Evolutionary conservation across 208 protist species (phyloP).

Genomic region (Wallacemonas sp.): DNA sequence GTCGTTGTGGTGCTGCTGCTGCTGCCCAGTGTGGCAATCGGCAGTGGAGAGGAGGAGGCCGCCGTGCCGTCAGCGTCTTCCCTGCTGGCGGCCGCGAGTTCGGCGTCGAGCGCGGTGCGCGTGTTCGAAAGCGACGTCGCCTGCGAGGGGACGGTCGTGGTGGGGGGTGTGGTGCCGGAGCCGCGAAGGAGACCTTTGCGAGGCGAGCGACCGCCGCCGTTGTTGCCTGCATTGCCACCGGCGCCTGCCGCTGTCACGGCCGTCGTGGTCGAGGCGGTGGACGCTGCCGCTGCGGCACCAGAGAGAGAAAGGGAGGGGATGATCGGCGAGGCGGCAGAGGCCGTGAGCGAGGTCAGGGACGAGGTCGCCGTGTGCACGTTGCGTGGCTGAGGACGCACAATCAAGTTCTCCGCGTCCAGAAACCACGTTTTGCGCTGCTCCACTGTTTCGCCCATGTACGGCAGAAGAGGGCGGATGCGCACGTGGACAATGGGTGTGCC

Average conservation of each 20-base stretch:
- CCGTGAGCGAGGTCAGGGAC: background rate
- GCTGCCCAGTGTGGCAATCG: background rate
- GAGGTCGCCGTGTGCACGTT: background rate
- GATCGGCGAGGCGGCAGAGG: conserved; percentile 16
- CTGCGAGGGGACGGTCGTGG: background rate
- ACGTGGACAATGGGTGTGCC: conserved; percentile 59
- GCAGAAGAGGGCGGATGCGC: conserved; percentile 70
- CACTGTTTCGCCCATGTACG: conserved; percentile 58
- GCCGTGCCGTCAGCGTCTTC: background rate
- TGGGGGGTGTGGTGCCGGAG: background rate
- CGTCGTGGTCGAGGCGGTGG: conserved; percentile 16
- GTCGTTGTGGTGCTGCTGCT: conserved; percentile 17
- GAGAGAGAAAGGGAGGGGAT: conserved; percentile 22
- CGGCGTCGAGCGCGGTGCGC: background rate
- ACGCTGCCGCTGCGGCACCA: background rate
- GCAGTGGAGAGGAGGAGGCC: background rate
- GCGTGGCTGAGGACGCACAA: conserved; percentile 38
- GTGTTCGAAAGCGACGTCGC: background rate
- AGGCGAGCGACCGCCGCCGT: background rate
- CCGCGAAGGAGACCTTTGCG: background rate
- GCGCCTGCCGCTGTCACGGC: conserved; percentile 25
- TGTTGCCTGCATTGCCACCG: conserved; percentile 16
- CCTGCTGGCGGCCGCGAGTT: background rate
- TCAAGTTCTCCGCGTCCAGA: conserved; percentile 80
- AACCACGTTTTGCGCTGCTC: conserved; percentile 70